Evolutionary conservation across 139 green algal species (phyloP).

Genomic region (Pseudopediastrum boryanum): DNA sequence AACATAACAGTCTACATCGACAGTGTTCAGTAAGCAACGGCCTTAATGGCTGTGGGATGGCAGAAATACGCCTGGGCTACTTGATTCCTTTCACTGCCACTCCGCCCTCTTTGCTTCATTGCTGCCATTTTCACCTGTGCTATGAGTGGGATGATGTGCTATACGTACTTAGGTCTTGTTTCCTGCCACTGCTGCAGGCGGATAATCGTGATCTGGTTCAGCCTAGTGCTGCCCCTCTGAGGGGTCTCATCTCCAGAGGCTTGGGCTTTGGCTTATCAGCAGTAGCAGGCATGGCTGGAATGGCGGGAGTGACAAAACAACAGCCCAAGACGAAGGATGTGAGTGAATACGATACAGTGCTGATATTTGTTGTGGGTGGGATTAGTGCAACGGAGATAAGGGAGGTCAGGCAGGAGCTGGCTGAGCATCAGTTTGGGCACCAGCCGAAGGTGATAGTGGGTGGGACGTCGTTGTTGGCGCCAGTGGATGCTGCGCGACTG

Average conservation of each 20-base stretch:
- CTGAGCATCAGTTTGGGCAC: slow-evolving; percentile 33
- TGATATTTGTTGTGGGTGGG: slow-evolving; percentile 77
- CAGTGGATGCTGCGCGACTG: slow-evolving; percentile 13
- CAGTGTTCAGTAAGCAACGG: too few relatives aligned
- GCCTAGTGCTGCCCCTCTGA: slow-evolving; percentile 47
- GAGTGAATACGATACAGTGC: slow-evolving; percentile 49
- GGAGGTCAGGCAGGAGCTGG: slow-evolving; percentile 47
- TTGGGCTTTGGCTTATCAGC: slow-evolving; percentile 49
- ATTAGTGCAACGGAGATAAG: slow-evolving; percentile 53
- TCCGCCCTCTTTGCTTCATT: too few relatives aligned
- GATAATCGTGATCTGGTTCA: slow-evolving; percentile 43
- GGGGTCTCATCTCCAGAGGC: slow-evolving; percentile 57
- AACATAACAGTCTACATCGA: too few relatives aligned
- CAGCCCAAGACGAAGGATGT: too few relatives aligned
- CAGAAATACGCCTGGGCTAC: too few relatives aligned
- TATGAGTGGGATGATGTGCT: too few relatives aligned
- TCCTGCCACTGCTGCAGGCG: too few relatives aligned
- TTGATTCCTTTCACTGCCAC: too few relatives aligned
- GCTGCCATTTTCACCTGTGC: too few relatives aligned
- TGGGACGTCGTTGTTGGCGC: slow-evolving; percentile 36
- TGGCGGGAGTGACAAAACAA: neutral
- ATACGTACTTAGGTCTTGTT: too few relatives aligned
- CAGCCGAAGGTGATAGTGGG: slow-evolving; percentile 45
- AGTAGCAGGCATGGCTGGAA: neutral
- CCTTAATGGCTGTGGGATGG: too few relatives aligned